Percentiles rank a stretch among this genome's conserved stretches.
phyloP scores from a whole-genome alignment of 2,329 filamentous ascomycete genomes.

The Penicillium brasilianum region DNA sequence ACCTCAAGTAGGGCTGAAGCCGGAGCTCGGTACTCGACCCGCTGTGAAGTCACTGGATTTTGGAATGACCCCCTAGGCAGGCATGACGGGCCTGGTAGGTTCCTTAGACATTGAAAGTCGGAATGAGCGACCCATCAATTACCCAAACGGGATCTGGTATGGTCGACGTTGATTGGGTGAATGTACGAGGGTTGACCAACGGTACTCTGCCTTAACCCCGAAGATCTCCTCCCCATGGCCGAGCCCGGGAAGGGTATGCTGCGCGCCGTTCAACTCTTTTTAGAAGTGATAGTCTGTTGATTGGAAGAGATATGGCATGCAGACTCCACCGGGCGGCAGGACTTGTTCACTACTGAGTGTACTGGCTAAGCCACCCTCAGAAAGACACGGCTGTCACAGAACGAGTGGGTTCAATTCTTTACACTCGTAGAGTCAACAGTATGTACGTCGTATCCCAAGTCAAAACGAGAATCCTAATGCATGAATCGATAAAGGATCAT shows the following conservation, averaged over 20 bases:
- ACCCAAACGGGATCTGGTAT: background rate
- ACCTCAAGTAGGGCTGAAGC: constrained; percentile 22
- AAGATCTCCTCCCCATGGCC: background rate
- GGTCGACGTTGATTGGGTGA: constrained; percentile 7
- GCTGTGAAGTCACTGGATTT: constrained; percentile 1
- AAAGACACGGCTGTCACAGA: background rate
- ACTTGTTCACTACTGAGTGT: background rate
- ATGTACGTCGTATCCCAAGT: background rate
- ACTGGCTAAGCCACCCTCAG: background rate
- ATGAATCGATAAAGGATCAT: background rate
- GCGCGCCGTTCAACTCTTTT: constrained; percentile 21
- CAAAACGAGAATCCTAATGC: background rate
- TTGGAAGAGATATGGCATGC: constrained; percentile 7
- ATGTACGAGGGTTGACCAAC: constrained; percentile 7
- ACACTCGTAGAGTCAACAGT: background rate
- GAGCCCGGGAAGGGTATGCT: constrained; percentile 7
- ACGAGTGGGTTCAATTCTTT: background rate
- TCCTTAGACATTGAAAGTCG: too few relatives aligned
- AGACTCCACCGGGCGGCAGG: constrained; percentile 7
- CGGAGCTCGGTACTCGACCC: background rate
- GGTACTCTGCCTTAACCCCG: background rate
- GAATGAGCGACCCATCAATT: background rate
- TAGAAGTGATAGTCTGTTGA: background rate
- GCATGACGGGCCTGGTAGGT: background rate
- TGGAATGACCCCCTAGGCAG: background rate